A percentile compares a stretch with the other conserved stretches of the same genome.
phyloP scores from a whole-genome alignment of 2,329 filamentous ascomycete species.

The Zymoseptoria pseudotritici region DNA sequence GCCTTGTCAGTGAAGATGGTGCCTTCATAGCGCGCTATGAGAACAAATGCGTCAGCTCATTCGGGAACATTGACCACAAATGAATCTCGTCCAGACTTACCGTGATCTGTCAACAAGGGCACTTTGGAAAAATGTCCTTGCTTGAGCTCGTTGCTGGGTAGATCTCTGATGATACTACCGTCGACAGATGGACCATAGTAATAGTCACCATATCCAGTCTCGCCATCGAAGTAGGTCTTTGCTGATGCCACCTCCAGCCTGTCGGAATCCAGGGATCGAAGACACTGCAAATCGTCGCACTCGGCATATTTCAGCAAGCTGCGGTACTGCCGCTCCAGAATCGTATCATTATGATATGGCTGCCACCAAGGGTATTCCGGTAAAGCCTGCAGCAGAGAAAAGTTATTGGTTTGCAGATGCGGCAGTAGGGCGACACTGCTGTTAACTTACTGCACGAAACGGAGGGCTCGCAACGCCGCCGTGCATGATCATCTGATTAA shows the following conservation, averaged over 20 bases:
- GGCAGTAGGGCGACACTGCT: background rate
- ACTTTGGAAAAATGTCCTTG: constrained; percentile 31
- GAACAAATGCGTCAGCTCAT: background rate
- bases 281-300: background rate
- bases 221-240: background rate
- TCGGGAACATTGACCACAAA: background rate
- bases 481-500: constrained; percentile 11
- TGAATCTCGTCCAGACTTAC: constrained; percentile 1
- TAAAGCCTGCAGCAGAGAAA: background rate
- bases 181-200: constrained; percentile 37
- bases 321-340: background rate
- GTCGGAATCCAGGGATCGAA: background rate
- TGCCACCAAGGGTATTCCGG: constrained; percentile 32
- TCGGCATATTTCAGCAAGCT: background rate
- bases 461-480: constrained; percentile 26
- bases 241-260: background rate
- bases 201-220: constrained; percentile 33
- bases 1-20: constrained; percentile 28
- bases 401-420: too few species aligned
- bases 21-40: constrained; percentile 27
- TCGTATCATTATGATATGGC: constrained; percentile 16
- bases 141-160: constrained; percentile 29
- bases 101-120: constrained; percentile 29
- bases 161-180: constrained; percentile 32
- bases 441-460: constrained; percentile 36